Conservation (phyloP, 1,139 yeast genomes). For the Candida tropicalis region DNA sequence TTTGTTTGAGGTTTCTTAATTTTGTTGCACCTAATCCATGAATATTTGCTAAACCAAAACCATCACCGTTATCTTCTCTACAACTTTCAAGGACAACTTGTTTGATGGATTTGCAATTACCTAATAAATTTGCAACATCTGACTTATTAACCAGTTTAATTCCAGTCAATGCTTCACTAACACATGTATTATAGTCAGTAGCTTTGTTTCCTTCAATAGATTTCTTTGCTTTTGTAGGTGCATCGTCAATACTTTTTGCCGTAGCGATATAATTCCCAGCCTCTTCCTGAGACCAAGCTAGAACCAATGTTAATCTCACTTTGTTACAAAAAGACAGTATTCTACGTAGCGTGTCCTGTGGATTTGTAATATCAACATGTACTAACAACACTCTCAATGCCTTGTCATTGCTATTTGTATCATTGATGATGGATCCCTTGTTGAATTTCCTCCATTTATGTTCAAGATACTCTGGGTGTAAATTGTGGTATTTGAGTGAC, state of each 20-base stretch:
- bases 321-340: conserved; percentile 71
- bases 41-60: conserved; percentile 28
- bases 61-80: conserved; percentile 24
- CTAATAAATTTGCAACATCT: conserved; percentile 57
- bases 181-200: conserved; percentile 50
- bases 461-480: conserved; percentile 86
- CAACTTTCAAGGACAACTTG: conserved; percentile 42
- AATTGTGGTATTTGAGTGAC: conserved; percentile 78
- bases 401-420: conserved; percentile 45
- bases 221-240: conserved; percentile 26
- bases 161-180: conserved; percentile 53
- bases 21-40: conserved; percentile 63
- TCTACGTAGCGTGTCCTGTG: conserved; percentile 67
- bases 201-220: conserved; percentile 46
- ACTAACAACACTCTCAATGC: conserved; percentile 66
- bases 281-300: conserved; percentile 84
- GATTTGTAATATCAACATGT: conserved; percentile 78
- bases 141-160: conserved; percentile 60
- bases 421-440: conserved; percentile 35
- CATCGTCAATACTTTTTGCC: conserved; percentile 50
- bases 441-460: conserved; percentile 60
- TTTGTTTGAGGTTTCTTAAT: conserved; percentile 42
- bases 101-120: conserved; percentile 54
- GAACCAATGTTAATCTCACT: conserved; percentile 67
- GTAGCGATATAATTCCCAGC: conserved; percentile 76